Evolutionary conservation across 768 basidiomycete genomes (phyloP).

Genomic region (Lyophyllum semitale): DNA sequence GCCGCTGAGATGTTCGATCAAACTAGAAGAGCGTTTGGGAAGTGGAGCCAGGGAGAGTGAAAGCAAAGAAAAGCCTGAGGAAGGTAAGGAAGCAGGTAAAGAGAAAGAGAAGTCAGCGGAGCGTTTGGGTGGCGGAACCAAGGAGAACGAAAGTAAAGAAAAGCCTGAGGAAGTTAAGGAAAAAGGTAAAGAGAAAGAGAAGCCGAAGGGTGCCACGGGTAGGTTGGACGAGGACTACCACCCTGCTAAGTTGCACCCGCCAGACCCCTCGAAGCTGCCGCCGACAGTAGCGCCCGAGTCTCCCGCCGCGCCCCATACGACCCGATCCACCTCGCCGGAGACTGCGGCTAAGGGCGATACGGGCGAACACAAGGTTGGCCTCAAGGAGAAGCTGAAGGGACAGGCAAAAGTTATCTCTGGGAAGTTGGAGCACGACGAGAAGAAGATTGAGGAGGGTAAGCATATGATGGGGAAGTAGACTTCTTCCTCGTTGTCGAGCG

Average conservation of each 20-base stretch:
- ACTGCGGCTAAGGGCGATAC: background rate
- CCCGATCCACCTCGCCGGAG: background rate
- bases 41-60: too few relatives aligned
- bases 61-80: too few relatives aligned
- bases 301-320: background rate
- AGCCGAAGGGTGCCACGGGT: background rate
- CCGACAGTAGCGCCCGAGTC: background rate
- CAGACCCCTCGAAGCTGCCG: background rate
- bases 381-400: slow-evolving; percentile 38
- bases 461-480: slow-evolving; percentile 33
- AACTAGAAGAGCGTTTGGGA: too few relatives aligned
- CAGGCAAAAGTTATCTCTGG: slow-evolving; percentile 39
- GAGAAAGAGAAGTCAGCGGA: too few relatives aligned
- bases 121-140: background rate
- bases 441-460: slow-evolving; percentile 38
- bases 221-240: background rate
- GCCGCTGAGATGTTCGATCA: too few relatives aligned
- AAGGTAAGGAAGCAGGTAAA: too few relatives aligned
- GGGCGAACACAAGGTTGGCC: slow-evolving; percentile 22
- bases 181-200: background rate
- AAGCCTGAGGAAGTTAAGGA: background rate
- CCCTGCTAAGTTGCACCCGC: background rate
- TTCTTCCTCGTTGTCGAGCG: too few relatives aligned
- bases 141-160: background rate
- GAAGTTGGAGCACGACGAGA: slow-evolving; percentile 35